These are phyloP conservation scores for Verticillium klebahnii DNA, from an alignment of 2,329 filamentous ascomycete species.

Conservation along the genomic window DNA sequence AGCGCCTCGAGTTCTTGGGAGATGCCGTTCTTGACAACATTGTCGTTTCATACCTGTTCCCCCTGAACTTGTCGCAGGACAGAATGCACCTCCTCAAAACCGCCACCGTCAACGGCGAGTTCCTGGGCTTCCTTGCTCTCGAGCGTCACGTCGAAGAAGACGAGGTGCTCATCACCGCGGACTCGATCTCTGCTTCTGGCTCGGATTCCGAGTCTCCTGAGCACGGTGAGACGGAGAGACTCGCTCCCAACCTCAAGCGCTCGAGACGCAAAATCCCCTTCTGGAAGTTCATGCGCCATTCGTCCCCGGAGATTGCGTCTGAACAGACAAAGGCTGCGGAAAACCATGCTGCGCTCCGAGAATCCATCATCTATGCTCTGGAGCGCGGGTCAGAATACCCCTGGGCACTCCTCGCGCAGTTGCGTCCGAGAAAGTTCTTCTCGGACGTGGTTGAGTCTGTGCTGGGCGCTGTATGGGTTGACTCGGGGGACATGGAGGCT, in stretches of 20 bases:
- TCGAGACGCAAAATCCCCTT: constrained; percentile 35
- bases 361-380: constrained; percentile 46
- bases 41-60: constrained; percentile 60
- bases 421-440: constrained; percentile 70
- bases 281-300: constrained; percentile 67
- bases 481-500: constrained; percentile 57
- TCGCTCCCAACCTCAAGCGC: constrained; percentile 9
- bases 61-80: constrained; percentile 33
- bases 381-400: constrained; percentile 56
- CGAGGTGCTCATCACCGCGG: constrained; percentile 9
- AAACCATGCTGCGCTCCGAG: constrained; percentile 44
- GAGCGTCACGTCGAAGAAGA: constrained; percentile 32
- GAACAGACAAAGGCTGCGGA: constrained; percentile 38
- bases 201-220: not conserved
- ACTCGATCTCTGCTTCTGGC: not conserved
- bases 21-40: constrained; percentile 81
- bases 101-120: constrained; percentile 73
- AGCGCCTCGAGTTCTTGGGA: constrained; percentile 83
- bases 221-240: not conserved
- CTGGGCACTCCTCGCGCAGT: constrained; percentile 65
- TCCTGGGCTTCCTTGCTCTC: constrained; percentile 74
- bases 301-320: constrained; percentile 38
- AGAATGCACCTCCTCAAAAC: constrained; percentile 75
- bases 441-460: constrained; percentile 80
- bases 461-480: constrained; percentile 79